Base-by-base conservation (phyloP, 805 yeast species). In the Ogataea kodamae region DNA sequence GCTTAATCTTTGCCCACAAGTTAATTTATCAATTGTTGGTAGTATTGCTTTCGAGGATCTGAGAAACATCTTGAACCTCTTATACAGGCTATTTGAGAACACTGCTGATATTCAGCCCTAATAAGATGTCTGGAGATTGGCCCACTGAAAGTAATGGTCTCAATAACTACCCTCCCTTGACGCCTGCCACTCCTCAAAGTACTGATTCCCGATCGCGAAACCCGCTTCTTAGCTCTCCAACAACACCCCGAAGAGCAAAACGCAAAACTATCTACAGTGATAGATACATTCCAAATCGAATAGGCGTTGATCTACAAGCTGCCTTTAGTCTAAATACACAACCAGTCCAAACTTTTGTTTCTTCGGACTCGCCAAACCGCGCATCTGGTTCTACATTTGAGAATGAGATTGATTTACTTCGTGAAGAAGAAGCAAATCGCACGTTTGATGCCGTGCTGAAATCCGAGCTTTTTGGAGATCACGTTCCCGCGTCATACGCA, bases 381-480 rank as follows among this genome's bases (percentile, higher is more conserved):
- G 33, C 33, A 3, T 19, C 31, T 12, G 44, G 43, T 3, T 27
- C 49, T 11, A 58, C 55, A 28, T 50, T 50, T 20, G 78, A 72
- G 32, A 71, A 70, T 45, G 94, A 83, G 48, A 62, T 81, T 14
- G 92, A 84, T 42, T 64, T 68, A 22, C 72, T 79, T 43, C 69
- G 77, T 44, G 86, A 79, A 51, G 81, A 80, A 46, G 95, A 85
- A 51, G 96, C 96, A 4, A 85, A 85, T 54, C 67, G 82, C 44
- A 85, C 95, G 0, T 92, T 89, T 59, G 80, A 89, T 35, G 78
- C 90, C 0, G 84, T 92, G 2, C 63, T 92, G 29, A 82, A 84
- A 48, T 84, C 94, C 20, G 98, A 92, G 57, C 62, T 92, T 21
- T 92, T 92, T 65, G 97, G 97, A 10, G 92, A 82, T 52, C 76